These are phyloP conservation scores for Colletotrichum sp. DNA, from an alignment of 2,329 filamentous ascomycete genomes.

Conservation along the genomic window DNA sequence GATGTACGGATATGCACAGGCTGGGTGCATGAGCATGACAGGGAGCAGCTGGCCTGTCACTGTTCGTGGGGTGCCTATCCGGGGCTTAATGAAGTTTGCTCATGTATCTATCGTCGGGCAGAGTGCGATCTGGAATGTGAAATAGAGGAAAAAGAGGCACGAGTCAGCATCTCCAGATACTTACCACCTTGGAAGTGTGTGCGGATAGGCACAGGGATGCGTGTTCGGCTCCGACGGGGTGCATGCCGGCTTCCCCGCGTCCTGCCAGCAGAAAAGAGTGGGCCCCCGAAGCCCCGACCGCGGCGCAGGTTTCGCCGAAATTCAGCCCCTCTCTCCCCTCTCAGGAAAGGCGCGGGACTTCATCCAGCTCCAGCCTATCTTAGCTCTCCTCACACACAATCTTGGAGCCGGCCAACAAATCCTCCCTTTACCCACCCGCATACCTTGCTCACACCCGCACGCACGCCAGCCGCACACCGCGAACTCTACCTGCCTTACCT, in stretches of 20 bases:
- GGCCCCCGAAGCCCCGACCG: constrained; percentile 1
- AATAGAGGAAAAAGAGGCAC: background rate
- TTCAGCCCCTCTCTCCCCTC: constrained; percentile 5
- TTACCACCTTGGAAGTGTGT: background rate
- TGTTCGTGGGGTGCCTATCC: background rate
- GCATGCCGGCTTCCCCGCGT: constrained; percentile 17
- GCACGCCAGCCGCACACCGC: background rate
- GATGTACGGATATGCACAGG: too few species aligned
- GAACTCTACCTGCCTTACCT: background rate
- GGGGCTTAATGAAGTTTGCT: background rate
- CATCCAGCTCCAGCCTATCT: constrained; percentile 5
- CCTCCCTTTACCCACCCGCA: constrained; percentile 9
- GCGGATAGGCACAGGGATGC: background rate
- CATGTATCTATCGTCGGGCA: background rate
- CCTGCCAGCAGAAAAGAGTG: background rate
- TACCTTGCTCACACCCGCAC: background rate
- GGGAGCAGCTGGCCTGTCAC: background rate
- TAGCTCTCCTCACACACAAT: constrained; percentile 3
- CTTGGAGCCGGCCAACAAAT: background rate
- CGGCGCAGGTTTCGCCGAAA: constrained; percentile 18
- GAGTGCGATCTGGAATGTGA: background rate
- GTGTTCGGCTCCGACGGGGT: constrained; percentile 5
- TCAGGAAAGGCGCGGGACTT: constrained; percentile 1
- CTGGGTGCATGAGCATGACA: background rate
- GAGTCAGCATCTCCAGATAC: background rate